Conservation (phyloP, 2,329 filamentous ascomycete genomes). For the Teratosphaeria destructans region DNA sequence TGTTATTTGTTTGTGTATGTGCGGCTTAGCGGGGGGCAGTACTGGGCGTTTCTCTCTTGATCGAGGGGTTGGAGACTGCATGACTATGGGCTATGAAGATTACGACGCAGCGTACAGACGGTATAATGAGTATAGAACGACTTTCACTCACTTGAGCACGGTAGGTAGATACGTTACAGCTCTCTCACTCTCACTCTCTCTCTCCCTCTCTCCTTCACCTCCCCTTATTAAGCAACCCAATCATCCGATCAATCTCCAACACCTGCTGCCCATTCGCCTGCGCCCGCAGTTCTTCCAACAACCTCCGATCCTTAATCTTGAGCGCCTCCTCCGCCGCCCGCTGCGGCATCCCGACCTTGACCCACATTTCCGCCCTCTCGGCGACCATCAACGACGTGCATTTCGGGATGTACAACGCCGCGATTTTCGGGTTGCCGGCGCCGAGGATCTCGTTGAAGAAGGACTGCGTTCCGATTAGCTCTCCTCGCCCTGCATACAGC, state of each 20-base stretch:
- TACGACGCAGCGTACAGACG: not conserved
- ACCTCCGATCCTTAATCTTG: constrained; percentile 64
- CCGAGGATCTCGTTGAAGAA: constrained; percentile 85
- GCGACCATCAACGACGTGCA: constrained; percentile 60
- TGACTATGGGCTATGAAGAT: not conserved
- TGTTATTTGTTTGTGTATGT: not conserved
- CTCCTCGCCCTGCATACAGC: not conserved
- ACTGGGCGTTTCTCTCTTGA: not conserved
- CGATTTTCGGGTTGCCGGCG: constrained; percentile 82
- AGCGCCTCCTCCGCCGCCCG: constrained; percentile 89
- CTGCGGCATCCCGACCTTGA: constrained; percentile 76
- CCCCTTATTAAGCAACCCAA: constrained; percentile 38
- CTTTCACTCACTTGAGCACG: not conserved
- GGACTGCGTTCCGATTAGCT: constrained; percentile 42
- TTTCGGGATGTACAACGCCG: constrained; percentile 76
- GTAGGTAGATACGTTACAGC: not conserved
- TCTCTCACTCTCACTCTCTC: not conserved
- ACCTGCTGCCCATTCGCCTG: constrained; percentile 56
- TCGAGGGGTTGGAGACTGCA: not conserved
- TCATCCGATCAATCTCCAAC: constrained; percentile 74
- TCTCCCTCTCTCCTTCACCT: not conserved
- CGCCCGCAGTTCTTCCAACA: constrained; percentile 62
- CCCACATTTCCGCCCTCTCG: constrained; percentile 81
- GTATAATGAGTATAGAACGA: not conserved
- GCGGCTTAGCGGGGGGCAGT: not conserved